Percentiles rank a stretch among this genome's conserved stretches.
phyloP scores from a whole-genome alignment of 1,284 basidiomycete species.

The Naganishia sp. region DNA sequence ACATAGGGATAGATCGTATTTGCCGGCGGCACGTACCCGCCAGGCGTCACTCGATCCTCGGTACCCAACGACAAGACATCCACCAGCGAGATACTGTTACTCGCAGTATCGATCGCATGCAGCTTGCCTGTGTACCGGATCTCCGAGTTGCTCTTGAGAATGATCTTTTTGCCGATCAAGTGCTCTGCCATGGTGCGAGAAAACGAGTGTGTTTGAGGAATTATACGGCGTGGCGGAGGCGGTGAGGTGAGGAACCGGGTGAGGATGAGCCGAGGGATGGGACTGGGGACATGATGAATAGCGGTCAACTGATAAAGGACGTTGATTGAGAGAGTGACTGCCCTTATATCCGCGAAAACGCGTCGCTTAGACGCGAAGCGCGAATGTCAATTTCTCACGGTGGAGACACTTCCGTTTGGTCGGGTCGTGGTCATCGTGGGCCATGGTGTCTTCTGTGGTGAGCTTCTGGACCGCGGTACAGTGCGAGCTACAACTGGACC shows the following conservation, averaged over 20 bases:
- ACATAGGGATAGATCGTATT: constrained; percentile 60
- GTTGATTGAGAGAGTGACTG: no score
- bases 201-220: not conserved
- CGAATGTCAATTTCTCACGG: no score
- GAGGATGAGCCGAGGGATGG: no score
- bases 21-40: constrained; percentile 50
- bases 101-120: constrained; percentile 76
- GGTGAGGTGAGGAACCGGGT: not conserved
- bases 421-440: no score
- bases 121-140: constrained; percentile 85
- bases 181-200: constrained; percentile 39
- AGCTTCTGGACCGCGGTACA: no score
- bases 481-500: no score
- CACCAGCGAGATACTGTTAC: constrained; percentile 81
- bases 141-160: constrained; percentile 84
- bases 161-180: constrained; percentile 60
- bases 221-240: not conserved
- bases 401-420: no score
- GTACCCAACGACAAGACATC: constrained; percentile 89
- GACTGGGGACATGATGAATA: no score
- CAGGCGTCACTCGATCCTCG: constrained; percentile 66
- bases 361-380: no score
- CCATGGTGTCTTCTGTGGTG: no score
- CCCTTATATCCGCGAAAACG: no score
- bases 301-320: no score